Base-by-base conservation (phyloP, 139 green algal genomes). In the Pleodorina starrii region DNA sequence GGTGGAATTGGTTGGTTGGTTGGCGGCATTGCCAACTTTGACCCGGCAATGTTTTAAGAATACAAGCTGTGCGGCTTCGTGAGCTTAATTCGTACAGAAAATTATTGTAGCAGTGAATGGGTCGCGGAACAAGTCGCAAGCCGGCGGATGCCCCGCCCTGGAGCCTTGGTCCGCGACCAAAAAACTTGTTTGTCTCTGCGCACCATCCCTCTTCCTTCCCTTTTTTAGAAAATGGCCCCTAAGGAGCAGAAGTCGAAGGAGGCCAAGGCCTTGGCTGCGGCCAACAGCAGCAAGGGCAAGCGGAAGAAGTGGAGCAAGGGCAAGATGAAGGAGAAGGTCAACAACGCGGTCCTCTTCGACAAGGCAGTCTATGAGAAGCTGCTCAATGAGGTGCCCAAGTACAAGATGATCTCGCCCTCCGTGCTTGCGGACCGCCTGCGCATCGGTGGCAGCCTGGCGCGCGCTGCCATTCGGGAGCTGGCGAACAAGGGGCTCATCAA, bases 331-430 rank as follows among this genome's bases (percentile, higher is more conserved):
- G 98, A 99, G 96, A 99, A 99, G 96, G 97, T 99, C 40, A 99
- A 99, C 96, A 99, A 99, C 95, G 90, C 96, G 83, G 98, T 99
- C 17, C 94, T 99, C 29, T 99, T 99, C 91, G 98, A 99, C 90
- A 96, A 98, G 96, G 88, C 94, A 77, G 98, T 96, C 14, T 99
- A 99, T 74, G 98, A 99, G 84, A 99, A 99, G 97, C 91, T 99
- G 78, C 85, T 97, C 19, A 88, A 94, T 63, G 98, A 99, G 95
- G 98, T 99, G 91, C 97, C 98, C 89, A 99, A 99, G 96, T 99
- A 99, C 95, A 99, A 99, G 95, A 98, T 99, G 96, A 99, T 99
- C 93, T 99, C 98, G 29, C 91, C 95, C 23, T 99, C 97, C 54
- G 96, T 99, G 38, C 93, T 89, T 27, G 59, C 51, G 77, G 85